A percentile compares a stretch with the other conserved stretches of the same genome.
Evolutionary conservation across 805 yeast species (phyloP).

Genomic region (Sugiyamaella lignohabitans): DNA sequence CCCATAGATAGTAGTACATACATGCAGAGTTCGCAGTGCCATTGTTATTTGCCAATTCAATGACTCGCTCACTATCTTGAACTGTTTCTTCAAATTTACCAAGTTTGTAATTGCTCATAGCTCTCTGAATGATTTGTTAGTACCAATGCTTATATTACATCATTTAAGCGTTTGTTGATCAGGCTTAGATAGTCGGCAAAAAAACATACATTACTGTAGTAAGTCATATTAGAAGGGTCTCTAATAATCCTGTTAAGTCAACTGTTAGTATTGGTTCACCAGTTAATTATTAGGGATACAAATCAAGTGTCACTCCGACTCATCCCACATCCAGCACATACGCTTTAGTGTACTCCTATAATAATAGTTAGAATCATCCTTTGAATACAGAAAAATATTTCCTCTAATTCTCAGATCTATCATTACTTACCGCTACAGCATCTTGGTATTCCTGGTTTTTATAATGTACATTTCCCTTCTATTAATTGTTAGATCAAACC

Average conservation of each 20-base stretch:
- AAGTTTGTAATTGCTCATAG: constrained; percentile 23
- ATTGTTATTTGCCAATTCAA: constrained; percentile 19
- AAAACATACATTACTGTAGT: constrained; percentile 25
- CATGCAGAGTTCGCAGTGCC: not conserved
- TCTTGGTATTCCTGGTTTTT: constrained; percentile 24
- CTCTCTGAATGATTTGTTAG: too few species aligned
- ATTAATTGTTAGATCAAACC: not conserved
- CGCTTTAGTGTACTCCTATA: constrained; percentile 25
- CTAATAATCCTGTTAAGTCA: constrained; percentile 16
- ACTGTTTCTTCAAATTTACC: constrained; percentile 22
- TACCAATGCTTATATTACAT: too few species aligned
- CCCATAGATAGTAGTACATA: too few species aligned
- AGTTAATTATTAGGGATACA: too few species aligned
- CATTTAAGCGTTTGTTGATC: not conserved
- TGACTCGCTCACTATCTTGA: constrained; percentile 25
- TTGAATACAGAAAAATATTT: too few species aligned
- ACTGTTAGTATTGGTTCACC: not conserved
- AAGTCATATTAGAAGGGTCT: constrained; percentile 22
- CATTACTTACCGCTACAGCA: constrained; percentile 23
- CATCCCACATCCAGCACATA: constrained; percentile 11
- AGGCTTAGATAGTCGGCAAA: not conserved
- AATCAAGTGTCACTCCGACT: too few species aligned
- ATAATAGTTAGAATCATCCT: not conserved
- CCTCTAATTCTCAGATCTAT: not conserved
- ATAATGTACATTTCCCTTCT: constrained; percentile 26